Base-by-base conservation (phyloP, 108 stramenopile species). In the Nitzschia sp. region DNA sequence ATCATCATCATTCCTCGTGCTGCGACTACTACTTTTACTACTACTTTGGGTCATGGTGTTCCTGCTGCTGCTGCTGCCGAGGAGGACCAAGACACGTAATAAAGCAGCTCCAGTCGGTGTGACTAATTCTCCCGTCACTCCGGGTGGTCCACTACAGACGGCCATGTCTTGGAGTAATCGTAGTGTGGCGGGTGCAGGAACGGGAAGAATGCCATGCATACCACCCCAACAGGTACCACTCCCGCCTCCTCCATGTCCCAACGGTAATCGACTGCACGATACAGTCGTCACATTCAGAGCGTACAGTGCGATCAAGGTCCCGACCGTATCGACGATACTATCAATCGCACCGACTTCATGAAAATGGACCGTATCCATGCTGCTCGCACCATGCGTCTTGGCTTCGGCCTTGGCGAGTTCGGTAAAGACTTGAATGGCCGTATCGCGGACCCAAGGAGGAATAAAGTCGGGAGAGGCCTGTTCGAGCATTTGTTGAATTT, bases 291-390 rank as follows among this genome's bases (percentile, higher is more conserved):
- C 87, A n/a, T n/a, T n/a, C n/a, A n/a, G n/a, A n/a, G 82, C 63
- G 68, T 94, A 72, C 53, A 97, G 62, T 8, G 92, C 94, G 31
- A 92, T 53, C 57, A 95, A 68, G 0, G 94, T 88, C 1, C 97
- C 97, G 21, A 96, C 90, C 19, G 93, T 94, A 80, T 97, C 95
- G 22, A 95, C 88, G 58, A 96, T 95, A 59, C 85, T 88, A 78
- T 96, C 95, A 17, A 96, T 78, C 6, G 93, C 91, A 33, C 96
- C 97, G 0, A 97, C 97, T 68, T 97, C 97, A 68, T 97, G 97
- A 60, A 97, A 97, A 68, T 95, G 94, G 19, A 97, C 95, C 25
- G 80, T 35, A 57, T 96, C 93, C 9, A 82, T 66, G 4, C 79
- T 66, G 1, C 59, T 48, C 19, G 89, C 80, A 8, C 95, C 93